Conservation (phyloP, 2,329 filamentous ascomycete genomes). For the Camillea tinctor region DNA sequence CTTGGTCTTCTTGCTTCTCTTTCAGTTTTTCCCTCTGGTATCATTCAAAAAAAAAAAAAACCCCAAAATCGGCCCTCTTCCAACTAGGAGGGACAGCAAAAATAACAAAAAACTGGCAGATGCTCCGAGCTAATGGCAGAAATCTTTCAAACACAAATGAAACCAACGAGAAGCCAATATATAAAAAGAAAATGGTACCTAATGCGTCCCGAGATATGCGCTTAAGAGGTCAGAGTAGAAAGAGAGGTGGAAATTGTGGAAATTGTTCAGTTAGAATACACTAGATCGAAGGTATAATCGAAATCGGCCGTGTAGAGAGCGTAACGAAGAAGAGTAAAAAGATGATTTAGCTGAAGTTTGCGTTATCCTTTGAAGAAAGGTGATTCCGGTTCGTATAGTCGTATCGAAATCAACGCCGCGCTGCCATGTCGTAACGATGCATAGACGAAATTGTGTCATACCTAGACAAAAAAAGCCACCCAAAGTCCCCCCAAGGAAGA, state of each 20-base stretch:
- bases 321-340: neutral
- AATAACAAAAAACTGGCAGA: neutral
- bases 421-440: slow-evolving; percentile 12
- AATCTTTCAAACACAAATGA: neutral
- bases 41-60: neutral
- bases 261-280: neutral
- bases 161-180: neutral
- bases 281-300: neutral
- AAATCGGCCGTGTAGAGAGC: neutral
- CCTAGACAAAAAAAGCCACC: slow-evolving; percentile 14
- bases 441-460: neutral
- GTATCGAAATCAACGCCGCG: slow-evolving; percentile 13
- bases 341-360: slow-evolving; percentile 2
- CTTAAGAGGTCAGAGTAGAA: neutral
- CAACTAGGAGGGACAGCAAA: neutral
- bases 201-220: neutral
- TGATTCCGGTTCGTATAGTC: slow-evolving; percentile 16
- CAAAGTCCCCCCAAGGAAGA: slow-evolving; percentile 9
- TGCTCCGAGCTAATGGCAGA: neutral
- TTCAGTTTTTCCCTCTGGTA: neutral
- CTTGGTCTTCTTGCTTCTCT: neutral
- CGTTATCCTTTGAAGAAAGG: neutral
- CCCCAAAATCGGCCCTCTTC: neutral
- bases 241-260: neutral
- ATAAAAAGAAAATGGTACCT: neutral